Conservation (phyloP, 768 basidiomycete species). For the Amanita molliuscula region DNA sequence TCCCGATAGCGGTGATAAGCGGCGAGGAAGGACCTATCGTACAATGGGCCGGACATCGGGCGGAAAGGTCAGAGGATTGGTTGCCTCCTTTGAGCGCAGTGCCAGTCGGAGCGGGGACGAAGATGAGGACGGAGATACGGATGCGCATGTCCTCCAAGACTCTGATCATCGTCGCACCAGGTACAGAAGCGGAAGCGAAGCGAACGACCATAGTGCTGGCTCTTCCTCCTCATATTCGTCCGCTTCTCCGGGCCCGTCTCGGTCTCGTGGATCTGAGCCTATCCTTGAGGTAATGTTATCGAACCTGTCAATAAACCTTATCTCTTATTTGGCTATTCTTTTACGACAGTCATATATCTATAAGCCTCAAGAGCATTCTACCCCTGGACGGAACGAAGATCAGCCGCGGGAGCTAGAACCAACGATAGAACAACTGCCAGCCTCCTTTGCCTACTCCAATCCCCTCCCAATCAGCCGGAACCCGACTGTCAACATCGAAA, state of each 20-base stretch:
- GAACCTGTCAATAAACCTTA: neutral
- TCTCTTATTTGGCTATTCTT: neutral
- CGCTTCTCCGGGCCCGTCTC: neutral
- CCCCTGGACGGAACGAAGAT: neutral
- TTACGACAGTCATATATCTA: neutral
- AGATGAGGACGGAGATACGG: neutral
- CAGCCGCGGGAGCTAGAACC: neutral
- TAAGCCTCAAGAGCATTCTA: neutral
- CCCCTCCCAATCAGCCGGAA: neutral
- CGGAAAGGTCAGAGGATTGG: constrained; percentile 9
- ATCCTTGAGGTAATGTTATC: neutral
- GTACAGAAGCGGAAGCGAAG: neutral
- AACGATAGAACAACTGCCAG: neutral
- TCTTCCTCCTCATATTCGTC: neutral
- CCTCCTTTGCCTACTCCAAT: neutral
- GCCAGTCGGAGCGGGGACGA: neutral
- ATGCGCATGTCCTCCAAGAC: neutral
- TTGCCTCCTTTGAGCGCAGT: constrained; percentile 11
- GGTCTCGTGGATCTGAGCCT: neutral
- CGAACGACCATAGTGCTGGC: neutral
- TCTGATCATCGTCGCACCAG: neutral
- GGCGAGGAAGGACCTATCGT: neutral
- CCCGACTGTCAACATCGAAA: neutral
- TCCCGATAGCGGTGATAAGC: neutral
- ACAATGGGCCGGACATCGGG: constrained; percentile 1